Evolutionary conservation across 2,329 filamentous ascomycete species (phyloP).

Genomic region (Paecilomyces niveus): DNA sequence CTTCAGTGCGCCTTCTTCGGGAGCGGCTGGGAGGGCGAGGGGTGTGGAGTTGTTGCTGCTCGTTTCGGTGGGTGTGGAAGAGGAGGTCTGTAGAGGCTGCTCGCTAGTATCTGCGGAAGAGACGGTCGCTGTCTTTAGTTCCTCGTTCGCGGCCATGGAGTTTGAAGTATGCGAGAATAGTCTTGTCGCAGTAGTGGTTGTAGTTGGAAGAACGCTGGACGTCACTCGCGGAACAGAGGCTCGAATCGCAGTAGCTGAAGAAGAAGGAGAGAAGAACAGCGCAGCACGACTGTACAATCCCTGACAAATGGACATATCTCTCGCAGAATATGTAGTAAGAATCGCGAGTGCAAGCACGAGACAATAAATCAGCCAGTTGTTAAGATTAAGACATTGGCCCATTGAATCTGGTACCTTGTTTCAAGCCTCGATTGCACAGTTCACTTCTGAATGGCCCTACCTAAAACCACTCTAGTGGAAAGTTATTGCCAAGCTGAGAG

Average conservation of each 20-base stretch:
- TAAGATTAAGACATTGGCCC: background rate
- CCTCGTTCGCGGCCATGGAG: background rate
- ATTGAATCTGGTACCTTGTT: background rate
- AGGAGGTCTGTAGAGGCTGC: background rate
- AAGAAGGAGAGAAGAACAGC: background rate
- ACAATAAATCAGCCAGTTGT: background rate
- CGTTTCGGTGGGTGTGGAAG: background rate
- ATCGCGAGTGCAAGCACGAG: background rate
- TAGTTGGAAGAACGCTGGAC: background rate
- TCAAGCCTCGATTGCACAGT: background rate
- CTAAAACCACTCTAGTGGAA: background rate
- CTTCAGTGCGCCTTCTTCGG: constrained; percentile 29
- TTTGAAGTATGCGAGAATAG: background rate
- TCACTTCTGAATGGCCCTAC: background rate
- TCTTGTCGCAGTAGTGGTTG: background rate
- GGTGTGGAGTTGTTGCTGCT: background rate
- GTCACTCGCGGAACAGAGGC: background rate
- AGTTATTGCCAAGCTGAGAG: background rate
- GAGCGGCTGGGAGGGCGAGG: constrained; percentile 3
- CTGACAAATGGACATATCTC: background rate
- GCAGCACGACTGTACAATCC: background rate
- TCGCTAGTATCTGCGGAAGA: too few relatives aligned
- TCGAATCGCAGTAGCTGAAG: background rate
- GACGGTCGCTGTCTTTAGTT: background rate
- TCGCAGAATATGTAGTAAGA: background rate